phyloP scores from a whole-genome alignment of 306 rosid genomes.

The Castanospermum australe region DNA sequence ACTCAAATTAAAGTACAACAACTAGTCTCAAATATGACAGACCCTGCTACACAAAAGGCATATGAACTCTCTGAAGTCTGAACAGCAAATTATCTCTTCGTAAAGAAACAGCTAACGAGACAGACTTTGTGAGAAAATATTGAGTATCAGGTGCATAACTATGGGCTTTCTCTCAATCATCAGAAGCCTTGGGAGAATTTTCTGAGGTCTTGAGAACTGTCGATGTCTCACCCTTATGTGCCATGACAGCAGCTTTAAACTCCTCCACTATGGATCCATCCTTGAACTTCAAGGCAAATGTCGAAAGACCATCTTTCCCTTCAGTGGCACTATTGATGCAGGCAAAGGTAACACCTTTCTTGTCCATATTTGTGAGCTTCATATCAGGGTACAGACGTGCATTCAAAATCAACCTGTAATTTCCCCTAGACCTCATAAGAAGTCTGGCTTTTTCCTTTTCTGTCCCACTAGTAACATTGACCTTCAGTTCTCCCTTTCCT shows the following conservation, averaged over 20 bases:
- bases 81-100: conserved; percentile 18
- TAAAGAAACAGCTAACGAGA: conserved; percentile 1
- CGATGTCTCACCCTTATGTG: conserved; percentile 57
- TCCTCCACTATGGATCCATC: conserved; percentile 72
- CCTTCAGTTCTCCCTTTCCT: conserved; percentile 88
- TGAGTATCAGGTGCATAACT: conserved; percentile 4
- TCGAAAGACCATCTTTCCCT: conserved; percentile 69
- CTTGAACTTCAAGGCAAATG: conserved; percentile 89
- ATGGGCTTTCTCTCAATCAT: conserved; percentile 36
- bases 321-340: conserved; percentile 87
- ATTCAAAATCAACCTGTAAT: conserved; percentile 78
- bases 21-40: conserved; percentile 49
- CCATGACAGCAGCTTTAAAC: conserved; percentile 62
- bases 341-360: conserved; percentile 90
- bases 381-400: conserved; percentile 87
- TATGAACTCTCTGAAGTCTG: conserved; percentile 19
- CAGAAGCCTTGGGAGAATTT: conserved; percentile 70
- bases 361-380: conserved; percentile 87
- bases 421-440: conserved; percentile 84
- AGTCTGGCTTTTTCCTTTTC: conserved; percentile 72
- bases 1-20: conserved; percentile 46
- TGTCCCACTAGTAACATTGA: conserved; percentile 60
- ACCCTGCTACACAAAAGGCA: conserved; percentile 48
- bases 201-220: conserved; percentile 65
- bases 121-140: conserved; percentile 28